Evolutionary conservation across 495 filamentous ascomycete species (phyloP), one percentile per base, ranked within the genome.

Genomic region (Podospora pseudocomata): DNA sequence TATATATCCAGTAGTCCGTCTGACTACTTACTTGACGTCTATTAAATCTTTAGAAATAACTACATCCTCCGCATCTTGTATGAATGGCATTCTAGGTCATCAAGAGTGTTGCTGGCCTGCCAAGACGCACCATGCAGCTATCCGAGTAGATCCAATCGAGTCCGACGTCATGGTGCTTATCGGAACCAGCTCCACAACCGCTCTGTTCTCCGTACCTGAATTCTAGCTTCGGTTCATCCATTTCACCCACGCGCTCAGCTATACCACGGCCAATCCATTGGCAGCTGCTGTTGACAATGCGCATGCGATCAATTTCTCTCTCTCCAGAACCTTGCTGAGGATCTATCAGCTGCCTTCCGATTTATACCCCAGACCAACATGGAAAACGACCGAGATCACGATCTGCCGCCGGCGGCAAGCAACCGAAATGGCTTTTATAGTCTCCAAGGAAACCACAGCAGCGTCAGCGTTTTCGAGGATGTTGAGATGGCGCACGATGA

Each of bases 401-500:
- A 65, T 65, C 67, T 64, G 74, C 71, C 60, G 20, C 58, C 56
- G n/a, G 67, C 70, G 70, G 77, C 74, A 66, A 75, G 74, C 78
- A 78, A 78, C 77, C 73, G 79, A 73, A 68, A 72, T 27, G 66
- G 70, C 11, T 76, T 83, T 44, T 86, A 84, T 69, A 84, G 90
- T 28, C 85, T 91, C 57, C 85, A 86, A 65, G 92, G 91, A 39
- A 90, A 92, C 76, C 83, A 89, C 75, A 97, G 93, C 85, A 91
- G 85, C 77, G 82, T 89, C 55, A 96, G 92, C 78, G 88, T 97
- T 71, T 87, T 96, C 54, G 92, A 91, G 44, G 94, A 97, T 76
- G 94, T 99, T n/a, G 95, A 97, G 76, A 99, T 99, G 95, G 96
- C 95, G 28, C 92, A 94, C 59, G 91, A 97, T 76, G 94, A 97